Evolutionary conservation across 768 basidiomycete species (phyloP).

Genomic region (Coprinopsis cinerea): DNA sequence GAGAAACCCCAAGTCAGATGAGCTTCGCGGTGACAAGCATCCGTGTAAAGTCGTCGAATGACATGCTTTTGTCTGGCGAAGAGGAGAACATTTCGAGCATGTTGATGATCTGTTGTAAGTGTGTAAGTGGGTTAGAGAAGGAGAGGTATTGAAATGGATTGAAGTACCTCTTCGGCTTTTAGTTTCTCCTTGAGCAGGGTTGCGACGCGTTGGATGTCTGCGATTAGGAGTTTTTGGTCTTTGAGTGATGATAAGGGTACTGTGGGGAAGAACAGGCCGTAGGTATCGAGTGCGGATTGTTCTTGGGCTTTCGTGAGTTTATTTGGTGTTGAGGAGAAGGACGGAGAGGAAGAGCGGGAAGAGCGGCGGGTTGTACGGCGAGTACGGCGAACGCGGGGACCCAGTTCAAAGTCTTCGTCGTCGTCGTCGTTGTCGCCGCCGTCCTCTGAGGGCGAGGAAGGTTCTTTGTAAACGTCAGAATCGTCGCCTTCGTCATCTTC

Average conservation of each 20-base stretch:
- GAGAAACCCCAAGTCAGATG: slow-evolving; percentile 25
- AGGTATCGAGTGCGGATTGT: slow-evolving; percentile 50
- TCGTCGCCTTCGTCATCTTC: slow-evolving; percentile 23
- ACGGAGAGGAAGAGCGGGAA: slow-evolving; percentile 8
- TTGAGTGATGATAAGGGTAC: slow-evolving; percentile 39
- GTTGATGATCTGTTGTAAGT: slow-evolving; percentile 52
- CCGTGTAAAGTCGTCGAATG: slow-evolving; percentile 60
- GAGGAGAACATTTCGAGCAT: slow-evolving; percentile 78
- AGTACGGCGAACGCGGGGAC: slow-evolving; percentile 4
- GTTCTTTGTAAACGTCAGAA: background rate
- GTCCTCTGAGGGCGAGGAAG: background rate
- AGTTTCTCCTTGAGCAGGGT: slow-evolving; percentile 65
- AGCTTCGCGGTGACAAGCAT: slow-evolving; percentile 69
- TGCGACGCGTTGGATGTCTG: slow-evolving; percentile 57
- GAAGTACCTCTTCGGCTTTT: slow-evolving; percentile 62
- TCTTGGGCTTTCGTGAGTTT: slow-evolving; percentile 48
- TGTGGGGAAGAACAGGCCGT: slow-evolving; percentile 69
- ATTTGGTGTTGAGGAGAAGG: slow-evolving; percentile 3
- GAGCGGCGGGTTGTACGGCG: slow-evolving; percentile 4
- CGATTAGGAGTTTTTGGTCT: slow-evolving; percentile 53
- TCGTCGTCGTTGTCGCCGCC: slow-evolving; percentile 24
- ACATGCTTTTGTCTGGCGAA: slow-evolving; percentile 61
- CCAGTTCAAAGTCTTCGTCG: slow-evolving; percentile 1
- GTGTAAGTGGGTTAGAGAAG: background rate
- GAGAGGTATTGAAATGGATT: slow-evolving; percentile 1